Conservation (phyloP, 2,329 filamentous ascomycete genomes). For the Phoma herbarum region DNA sequence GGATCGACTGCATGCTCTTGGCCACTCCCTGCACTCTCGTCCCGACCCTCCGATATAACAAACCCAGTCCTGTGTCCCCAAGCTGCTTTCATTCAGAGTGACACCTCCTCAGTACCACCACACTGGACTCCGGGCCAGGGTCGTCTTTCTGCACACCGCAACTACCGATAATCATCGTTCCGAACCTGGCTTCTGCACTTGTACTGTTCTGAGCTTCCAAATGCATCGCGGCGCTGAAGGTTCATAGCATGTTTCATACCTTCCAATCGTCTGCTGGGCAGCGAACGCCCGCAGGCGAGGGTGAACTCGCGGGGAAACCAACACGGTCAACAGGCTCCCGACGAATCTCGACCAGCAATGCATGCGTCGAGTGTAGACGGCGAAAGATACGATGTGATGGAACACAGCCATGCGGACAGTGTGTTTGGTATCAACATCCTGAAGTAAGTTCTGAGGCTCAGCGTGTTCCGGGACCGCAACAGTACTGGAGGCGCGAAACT, state of each 20-base stretch:
- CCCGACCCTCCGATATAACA: slow-evolving; percentile 31
- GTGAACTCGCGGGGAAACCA: slow-evolving; percentile 48
- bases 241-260: slow-evolving; percentile 55
- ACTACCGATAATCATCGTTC: slow-evolving; percentile 17
- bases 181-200: slow-evolving; percentile 21
- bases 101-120: slow-evolving; percentile 21
- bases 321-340: slow-evolving; percentile 50
- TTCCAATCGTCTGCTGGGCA: slow-evolving; percentile 52
- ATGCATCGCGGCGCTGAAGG: slow-evolving; percentile 9
- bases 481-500: background rate
- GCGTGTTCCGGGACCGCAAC: background rate
- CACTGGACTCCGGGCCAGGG: slow-evolving; percentile 18
- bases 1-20: slow-evolving; percentile 14
- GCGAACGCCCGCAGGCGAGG: slow-evolving; percentile 46
- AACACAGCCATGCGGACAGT: slow-evolving; percentile 82
- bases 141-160: slow-evolving; percentile 13
- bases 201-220: slow-evolving; percentile 15
- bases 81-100: slow-evolving; percentile 23
- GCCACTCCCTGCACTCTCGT: slow-evolving; percentile 22
- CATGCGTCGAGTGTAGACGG: slow-evolving; percentile 79
- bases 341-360: slow-evolving; percentile 63
- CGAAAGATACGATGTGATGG: slow-evolving; percentile 87
- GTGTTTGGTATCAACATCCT: slow-evolving; percentile 80
- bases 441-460: slow-evolving; percentile 54
- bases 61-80: slow-evolving; percentile 22